Evolutionary conservation across 73 alveolate genomes (phyloP).

Genomic region (Blepharisma japonicum): DNA sequence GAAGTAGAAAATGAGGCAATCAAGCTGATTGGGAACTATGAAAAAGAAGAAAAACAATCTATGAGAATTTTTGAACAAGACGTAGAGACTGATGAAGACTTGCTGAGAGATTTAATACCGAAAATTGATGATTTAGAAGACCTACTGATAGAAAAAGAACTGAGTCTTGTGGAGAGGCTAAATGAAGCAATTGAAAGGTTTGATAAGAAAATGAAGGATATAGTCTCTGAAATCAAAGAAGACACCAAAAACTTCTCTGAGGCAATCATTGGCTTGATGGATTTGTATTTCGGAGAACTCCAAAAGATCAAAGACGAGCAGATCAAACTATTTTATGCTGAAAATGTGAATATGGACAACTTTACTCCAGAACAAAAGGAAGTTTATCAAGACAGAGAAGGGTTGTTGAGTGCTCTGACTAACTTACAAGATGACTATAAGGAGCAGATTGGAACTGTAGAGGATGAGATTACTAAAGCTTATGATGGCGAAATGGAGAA

Average conservation of each 20-base stretch:
- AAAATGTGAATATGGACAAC: neutral
- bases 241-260: neutral
- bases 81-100: neutral
- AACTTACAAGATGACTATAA: neutral
- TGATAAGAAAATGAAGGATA: neutral
- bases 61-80: slow-evolving; percentile 11
- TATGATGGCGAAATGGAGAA: slow-evolving; percentile 14
- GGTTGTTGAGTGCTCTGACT: neutral
- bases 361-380: slow-evolving; percentile 17
- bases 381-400: slow-evolving; percentile 21
- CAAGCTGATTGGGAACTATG: neutral
- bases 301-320: neutral
- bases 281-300: slow-evolving; percentile 1
- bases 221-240: neutral
- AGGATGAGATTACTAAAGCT: neutral
- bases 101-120: slow-evolving; percentile 7
- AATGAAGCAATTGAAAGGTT: slow-evolving; percentile 25
- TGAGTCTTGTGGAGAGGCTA: slow-evolving; percentile 5
- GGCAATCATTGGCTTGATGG: neutral
- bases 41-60: slow-evolving; percentile 3
- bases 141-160: slow-evolving; percentile 8
- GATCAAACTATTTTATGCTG: neutral
- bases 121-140: neutral
- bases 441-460: neutral
- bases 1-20: slow-evolving; percentile 13